A percentile compares a stretch with the other conserved stretches of the same genome.
phyloP scores from a whole-genome alignment of 495 filamentous ascomycete species.

The Neurospora sp. region DNA sequence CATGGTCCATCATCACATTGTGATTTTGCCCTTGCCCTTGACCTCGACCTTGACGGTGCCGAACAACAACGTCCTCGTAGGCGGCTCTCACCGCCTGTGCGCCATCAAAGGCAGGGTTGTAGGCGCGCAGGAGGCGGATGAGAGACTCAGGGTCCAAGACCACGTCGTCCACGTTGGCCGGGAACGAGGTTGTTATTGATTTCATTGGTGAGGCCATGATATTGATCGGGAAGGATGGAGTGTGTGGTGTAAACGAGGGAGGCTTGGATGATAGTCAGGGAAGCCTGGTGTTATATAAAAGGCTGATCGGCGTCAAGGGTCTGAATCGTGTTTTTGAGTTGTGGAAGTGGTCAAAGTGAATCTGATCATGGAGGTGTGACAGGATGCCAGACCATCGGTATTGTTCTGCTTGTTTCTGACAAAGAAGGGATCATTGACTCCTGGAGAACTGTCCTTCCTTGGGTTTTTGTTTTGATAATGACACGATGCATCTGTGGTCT shows the following conservation, averaged over 20 bases:
- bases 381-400: neutral
- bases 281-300: neutral
- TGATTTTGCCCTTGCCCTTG: neutral
- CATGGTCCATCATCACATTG: neutral
- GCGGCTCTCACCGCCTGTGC: slow-evolving; percentile 21
- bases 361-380: neutral
- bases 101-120: slow-evolving; percentile 19
- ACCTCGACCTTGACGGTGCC: neutral
- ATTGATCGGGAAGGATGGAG: neutral
- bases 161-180: neutral
- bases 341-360: neutral
- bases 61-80: neutral
- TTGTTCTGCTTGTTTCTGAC: neutral
- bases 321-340: neutral
- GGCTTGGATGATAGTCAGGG: neutral
- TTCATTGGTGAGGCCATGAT: neutral
- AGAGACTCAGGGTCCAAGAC: slow-evolving; percentile 18
- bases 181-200: neutral
- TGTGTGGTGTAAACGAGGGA: neutral
- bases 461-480: neutral
- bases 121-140: slow-evolving; percentile 14
- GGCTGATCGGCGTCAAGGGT: neutral
- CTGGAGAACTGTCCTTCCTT: too few species aligned
- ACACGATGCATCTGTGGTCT: neutral
- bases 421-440: too few species aligned